Evolutionary conservation across 2,329 filamentous ascomycete genomes (phyloP).

Genomic region (Aspergillus sclerotialis): DNA sequence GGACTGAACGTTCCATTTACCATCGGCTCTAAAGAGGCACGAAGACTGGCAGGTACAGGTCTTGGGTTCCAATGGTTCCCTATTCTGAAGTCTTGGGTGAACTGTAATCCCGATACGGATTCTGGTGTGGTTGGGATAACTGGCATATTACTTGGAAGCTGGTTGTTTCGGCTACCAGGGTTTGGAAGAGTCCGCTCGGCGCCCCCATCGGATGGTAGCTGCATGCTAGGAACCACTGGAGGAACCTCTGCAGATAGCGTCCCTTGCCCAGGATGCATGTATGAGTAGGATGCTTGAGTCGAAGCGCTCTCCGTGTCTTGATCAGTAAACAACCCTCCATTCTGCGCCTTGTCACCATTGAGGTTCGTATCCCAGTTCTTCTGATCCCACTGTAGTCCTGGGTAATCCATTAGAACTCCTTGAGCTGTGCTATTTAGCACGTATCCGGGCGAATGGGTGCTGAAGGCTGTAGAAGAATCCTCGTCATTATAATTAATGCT

Average conservation of each 20-base stretch:
- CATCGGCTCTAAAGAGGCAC: slow-evolving; percentile 12
- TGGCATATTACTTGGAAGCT: slow-evolving; percentile 9
- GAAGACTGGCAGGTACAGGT: slow-evolving; percentile 6
- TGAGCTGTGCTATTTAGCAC: slow-evolving; percentile 28
- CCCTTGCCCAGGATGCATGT: slow-evolving; percentile 22
- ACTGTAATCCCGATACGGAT: slow-evolving; percentile 10
- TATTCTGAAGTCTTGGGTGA: slow-evolving; percentile 14
- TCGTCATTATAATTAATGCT: slow-evolving; percentile 25
- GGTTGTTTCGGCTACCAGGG: slow-evolving; percentile 19
- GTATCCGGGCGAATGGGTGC: slow-evolving; percentile 26
- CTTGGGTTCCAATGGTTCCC: slow-evolving; percentile 8
- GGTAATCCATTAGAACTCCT: slow-evolving; percentile 21
- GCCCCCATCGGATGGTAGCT: slow-evolving; percentile 15
- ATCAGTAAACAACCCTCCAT: slow-evolving; percentile 21
- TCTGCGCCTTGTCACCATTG: slow-evolving; percentile 13
- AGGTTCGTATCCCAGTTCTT: slow-evolving; percentile 23
- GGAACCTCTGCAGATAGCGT: slow-evolving; percentile 19
- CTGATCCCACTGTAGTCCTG: slow-evolving; percentile 17
- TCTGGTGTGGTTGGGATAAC: slow-evolving; percentile 11
- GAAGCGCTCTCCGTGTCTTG: slow-evolving; percentile 18
- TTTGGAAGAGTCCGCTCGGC: slow-evolving; percentile 31
- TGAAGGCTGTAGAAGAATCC: slow-evolving; percentile 25
- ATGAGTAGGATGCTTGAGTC: slow-evolving; percentile 19
- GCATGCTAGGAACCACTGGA: slow-evolving; percentile 16
- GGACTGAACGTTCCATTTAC: slow-evolving; percentile 15